These are phyloP conservation scores for Penicillium rolfsii DNA, from an alignment of 2,329 filamentous ascomycete genomes.

Conservation along the genomic window DNA sequence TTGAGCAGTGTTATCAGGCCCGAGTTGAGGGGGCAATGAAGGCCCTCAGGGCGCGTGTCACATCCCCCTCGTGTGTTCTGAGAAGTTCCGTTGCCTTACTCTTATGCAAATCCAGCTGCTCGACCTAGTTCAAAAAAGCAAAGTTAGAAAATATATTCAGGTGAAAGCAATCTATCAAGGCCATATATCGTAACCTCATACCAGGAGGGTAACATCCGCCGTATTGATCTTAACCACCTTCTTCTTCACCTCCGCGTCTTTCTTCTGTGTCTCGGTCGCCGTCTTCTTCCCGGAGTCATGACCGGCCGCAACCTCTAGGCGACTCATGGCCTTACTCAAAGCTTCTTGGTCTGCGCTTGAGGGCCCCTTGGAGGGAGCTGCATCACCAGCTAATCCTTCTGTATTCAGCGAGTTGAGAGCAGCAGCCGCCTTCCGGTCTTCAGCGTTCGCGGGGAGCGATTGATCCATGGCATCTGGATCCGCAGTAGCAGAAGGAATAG, in stretches of 20 bases:
- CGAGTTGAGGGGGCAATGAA: constrained; percentile 41
- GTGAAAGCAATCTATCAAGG: background rate
- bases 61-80: constrained; percentile 51
- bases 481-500: constrained; percentile 45
- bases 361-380: constrained; percentile 35
- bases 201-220: constrained; percentile 52
- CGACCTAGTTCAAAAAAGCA: constrained; percentile 37
- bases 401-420: constrained; percentile 53
- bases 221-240: constrained; percentile 50
- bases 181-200: constrained; percentile 31
- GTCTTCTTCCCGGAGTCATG: constrained; percentile 28
- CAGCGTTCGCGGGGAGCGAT: constrained; percentile 47
- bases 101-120: constrained; percentile 52
- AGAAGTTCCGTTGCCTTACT: constrained; percentile 53
- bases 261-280: constrained; percentile 32
- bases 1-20: constrained; percentile 11
- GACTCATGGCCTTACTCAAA: constrained; percentile 54
- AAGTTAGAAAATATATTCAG: background rate
- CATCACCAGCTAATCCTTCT: constrained; percentile 44
- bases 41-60: constrained; percentile 45
- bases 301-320: constrained; percentile 50
- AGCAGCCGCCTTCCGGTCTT: constrained; percentile 56
- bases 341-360: constrained; percentile 51
- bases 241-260: constrained; percentile 40
- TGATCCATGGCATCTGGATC: constrained; percentile 40